phyloP scores from a whole-genome alignment of 495 filamentous ascomycete genomes.

The Xylaria curta region DNA sequence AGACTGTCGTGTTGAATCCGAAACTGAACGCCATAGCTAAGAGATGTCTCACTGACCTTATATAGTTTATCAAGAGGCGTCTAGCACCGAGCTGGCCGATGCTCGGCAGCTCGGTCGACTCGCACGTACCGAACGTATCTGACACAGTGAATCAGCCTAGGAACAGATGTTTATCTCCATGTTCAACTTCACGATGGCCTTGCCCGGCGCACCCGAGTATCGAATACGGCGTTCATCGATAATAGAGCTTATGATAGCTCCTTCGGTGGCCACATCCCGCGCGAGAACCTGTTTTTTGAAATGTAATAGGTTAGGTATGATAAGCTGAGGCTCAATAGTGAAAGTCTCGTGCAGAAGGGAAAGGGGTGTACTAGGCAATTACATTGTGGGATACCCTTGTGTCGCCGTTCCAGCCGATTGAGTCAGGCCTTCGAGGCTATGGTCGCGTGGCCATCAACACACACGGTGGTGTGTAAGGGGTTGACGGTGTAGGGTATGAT shows the following conservation, averaged over 20 bases:
- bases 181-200: slow-evolving; percentile 13
- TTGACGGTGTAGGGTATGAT: background rate
- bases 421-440: background rate
- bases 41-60: slow-evolving; percentile 10
- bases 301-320: background rate
- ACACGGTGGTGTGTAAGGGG: slow-evolving; percentile 9
- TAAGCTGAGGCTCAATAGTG: slow-evolving; percentile 4
- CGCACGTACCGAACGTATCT: background rate
- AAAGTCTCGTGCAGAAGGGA: background rate
- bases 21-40: background rate
- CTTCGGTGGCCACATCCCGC: background rate
- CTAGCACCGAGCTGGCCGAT: background rate
- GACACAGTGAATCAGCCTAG: background rate
- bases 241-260: background rate
- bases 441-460: slow-evolving; percentile 9
- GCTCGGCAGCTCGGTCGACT: background rate
- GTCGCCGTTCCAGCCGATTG: background rate
- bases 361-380: background rate
- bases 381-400: slow-evolving; percentile 7
- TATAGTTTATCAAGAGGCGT: background rate
- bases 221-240: slow-evolving; percentile 1
- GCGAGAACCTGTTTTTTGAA: background rate
- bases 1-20: background rate
- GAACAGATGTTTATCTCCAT: background rate
- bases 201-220: slow-evolving; percentile 2